A percentile compares a stretch with the other conserved stretches of the same genome.
Evolutionary conservation across 176 grass and related monocot genomes (phyloP).

Genomic region (Aegilops umbellulata): DNA sequence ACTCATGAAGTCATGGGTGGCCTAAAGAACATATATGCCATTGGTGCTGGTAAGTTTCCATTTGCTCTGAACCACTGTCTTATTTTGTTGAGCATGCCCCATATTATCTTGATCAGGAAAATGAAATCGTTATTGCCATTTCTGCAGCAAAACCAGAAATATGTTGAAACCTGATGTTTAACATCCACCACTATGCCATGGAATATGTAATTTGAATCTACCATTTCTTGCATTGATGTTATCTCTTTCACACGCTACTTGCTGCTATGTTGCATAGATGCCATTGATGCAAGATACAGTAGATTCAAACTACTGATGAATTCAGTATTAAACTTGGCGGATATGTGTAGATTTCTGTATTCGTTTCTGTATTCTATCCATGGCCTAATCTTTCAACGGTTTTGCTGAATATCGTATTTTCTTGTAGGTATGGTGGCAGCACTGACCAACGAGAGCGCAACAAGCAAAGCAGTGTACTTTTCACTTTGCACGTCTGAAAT

Average conservation of each 20-base stretch:
- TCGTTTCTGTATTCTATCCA: neutral
- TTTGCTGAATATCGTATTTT: constrained; percentile 11
- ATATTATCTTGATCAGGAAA: neutral
- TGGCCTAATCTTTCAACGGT: neutral
- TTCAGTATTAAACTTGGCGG: neutral
- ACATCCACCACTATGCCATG: neutral
- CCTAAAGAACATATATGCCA: constrained; percentile 95
- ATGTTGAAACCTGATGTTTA: neutral
- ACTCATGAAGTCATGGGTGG: constrained; percentile 99
- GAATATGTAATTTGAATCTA: neutral
- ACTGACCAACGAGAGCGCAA: constrained; percentile 92
- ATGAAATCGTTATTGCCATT: neutral
- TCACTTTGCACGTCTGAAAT: constrained; percentile 97
- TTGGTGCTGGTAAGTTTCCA: constrained; percentile 85
- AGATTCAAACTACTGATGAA: neutral
- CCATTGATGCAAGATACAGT: no score
- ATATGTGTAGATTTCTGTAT: neutral
- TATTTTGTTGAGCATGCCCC: neutral
- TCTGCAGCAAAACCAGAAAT: neutral
- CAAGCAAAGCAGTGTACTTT: constrained; percentile 95
- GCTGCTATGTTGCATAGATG: neutral
- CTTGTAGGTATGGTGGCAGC: constrained; percentile 84
- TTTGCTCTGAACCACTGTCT: neutral
- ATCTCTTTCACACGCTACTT: neutral
- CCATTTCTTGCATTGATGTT: neutral